Percentiles rank a stretch among this genome's conserved stretches.
These are phyloP conservation scores for Chamaenerion angustifolium DNA, from an alignment of 345 rosid genomes.

Conservation along the genomic window DNA sequence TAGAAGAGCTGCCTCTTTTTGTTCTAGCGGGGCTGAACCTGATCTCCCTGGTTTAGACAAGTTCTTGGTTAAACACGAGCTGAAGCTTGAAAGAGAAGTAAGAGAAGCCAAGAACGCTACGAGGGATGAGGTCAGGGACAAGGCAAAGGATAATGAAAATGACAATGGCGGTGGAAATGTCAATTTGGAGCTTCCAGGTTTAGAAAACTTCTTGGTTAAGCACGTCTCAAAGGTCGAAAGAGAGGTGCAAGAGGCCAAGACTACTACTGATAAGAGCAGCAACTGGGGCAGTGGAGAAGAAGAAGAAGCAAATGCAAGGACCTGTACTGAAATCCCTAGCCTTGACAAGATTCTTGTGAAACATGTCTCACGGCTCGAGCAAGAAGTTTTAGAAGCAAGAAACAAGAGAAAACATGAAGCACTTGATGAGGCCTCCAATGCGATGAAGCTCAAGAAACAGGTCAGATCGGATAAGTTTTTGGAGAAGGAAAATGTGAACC, in stretches of 20 bases:
- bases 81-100: conserved; percentile 74
- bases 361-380: too few species aligned
- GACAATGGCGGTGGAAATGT: conserved; percentile 7
- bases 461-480: too few species aligned
- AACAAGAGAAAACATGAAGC: too few species aligned
- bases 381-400: too few species aligned
- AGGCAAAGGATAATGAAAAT: conserved; percentile 3
- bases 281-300: conserved; percentile 27
- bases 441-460: too few species aligned
- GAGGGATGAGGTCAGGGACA: conserved; percentile 20
- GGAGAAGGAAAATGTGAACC: too few species aligned
- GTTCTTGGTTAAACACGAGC: conserved; percentile 64
- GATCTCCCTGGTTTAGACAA: conserved; percentile 73
- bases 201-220: conserved; percentile 56
- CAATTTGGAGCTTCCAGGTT: conserved; percentile 18
- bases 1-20: conserved; percentile 13
- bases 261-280: conserved; percentile 6
- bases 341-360: conserved; percentile 61
- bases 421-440: too few species aligned
- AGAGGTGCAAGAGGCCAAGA: conserved; percentile 25
- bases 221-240: conserved; percentile 41
- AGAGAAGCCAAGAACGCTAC: conserved; percentile 52
- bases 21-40: conserved; percentile 19
- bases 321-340: conserved; percentile 37
- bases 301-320: conserved; percentile 4